Evolutionary conservation across 2,329 filamentous ascomycete genomes (phyloP).

Genomic region (Fusarium decemcellulare): DNA sequence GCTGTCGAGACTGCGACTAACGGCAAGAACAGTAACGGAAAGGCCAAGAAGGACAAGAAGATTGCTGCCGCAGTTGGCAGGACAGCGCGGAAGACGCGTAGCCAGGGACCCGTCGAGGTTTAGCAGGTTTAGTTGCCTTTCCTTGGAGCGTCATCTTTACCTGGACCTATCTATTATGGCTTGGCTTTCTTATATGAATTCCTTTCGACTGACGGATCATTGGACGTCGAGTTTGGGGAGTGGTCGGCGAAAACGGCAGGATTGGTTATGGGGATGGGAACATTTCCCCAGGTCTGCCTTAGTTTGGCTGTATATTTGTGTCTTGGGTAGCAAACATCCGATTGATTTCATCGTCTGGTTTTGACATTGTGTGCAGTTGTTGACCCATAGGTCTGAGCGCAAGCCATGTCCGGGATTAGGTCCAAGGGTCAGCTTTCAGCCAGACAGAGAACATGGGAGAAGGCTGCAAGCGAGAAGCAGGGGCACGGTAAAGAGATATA

Average conservation of each 20-base stretch:
- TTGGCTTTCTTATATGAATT: not conserved
- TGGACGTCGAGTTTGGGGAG: conserved; percentile 22
- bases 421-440: no score
- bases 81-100: conserved; percentile 59
- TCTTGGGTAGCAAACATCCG: conserved; percentile 30
- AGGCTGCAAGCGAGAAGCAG: no score
- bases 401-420: no score
- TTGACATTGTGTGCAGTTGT: not conserved
- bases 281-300: conserved; percentile 30
- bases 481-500: no score
- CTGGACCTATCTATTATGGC: not conserved
- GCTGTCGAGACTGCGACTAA: conserved; percentile 39
- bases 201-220: conserved; percentile 18
- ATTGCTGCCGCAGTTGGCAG: conserved; percentile 50
- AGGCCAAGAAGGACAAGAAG: conserved; percentile 56
- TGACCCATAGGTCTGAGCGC: no score
- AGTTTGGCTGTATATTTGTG: conserved; percentile 37
- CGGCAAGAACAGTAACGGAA: conserved; percentile 46
- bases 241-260: conserved; percentile 43
- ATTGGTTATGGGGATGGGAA: conserved; percentile 22
- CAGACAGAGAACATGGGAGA: no score
- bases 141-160: not conserved
- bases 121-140: conserved; percentile 21
- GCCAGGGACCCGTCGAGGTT: conserved; percentile 56
- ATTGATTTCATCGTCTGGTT: not conserved